Percentiles rank a stretch among this genome's conserved stretches.
These are phyloP conservation scores for Alternaria infectoria DNA, from an alignment of 2,329 filamentous ascomycete genomes.

Conservation along the genomic window DNA sequence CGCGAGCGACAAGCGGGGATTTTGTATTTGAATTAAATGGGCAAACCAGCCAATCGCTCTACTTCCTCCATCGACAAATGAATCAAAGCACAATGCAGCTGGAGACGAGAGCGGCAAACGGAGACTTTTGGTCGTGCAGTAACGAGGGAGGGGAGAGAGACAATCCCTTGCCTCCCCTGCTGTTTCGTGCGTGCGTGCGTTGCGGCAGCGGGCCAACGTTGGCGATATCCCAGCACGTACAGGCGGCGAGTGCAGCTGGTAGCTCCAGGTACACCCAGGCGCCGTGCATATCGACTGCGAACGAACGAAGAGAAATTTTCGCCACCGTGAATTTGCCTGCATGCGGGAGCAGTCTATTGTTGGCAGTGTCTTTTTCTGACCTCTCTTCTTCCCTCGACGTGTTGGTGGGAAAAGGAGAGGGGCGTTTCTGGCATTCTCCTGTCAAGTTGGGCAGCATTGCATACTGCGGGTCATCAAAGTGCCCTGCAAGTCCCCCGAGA, in stretches of 20 bases:
- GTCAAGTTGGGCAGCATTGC: conserved; percentile 11
- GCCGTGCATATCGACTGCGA: neutral
- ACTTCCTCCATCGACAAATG: neutral
- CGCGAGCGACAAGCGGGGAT: neutral
- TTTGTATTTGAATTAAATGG: neutral
- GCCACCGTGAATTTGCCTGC: neutral
- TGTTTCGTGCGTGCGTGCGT: neutral
- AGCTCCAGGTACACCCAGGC: neutral
- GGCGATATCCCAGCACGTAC: neutral
- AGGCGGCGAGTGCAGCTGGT: neutral
- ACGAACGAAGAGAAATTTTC: neutral
- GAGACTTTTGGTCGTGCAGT: neutral
- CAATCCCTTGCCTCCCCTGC: neutral
- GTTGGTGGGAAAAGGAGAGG: neutral
- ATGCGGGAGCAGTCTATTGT: neutral
- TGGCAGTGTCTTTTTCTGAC: neutral
- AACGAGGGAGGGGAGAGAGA: neutral
- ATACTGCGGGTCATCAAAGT: conserved; percentile 4
- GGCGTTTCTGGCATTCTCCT: neutral
- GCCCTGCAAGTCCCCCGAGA: neutral
- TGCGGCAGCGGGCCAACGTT: conserved; percentile 1
- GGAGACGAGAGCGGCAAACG: neutral
- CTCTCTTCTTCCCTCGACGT: neutral
- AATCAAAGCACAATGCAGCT: neutral
- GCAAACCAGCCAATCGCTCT: conserved; percentile 1